Conservation (phyloP, 1,139 yeast species). For the Dujonia santamariae region DNA sequence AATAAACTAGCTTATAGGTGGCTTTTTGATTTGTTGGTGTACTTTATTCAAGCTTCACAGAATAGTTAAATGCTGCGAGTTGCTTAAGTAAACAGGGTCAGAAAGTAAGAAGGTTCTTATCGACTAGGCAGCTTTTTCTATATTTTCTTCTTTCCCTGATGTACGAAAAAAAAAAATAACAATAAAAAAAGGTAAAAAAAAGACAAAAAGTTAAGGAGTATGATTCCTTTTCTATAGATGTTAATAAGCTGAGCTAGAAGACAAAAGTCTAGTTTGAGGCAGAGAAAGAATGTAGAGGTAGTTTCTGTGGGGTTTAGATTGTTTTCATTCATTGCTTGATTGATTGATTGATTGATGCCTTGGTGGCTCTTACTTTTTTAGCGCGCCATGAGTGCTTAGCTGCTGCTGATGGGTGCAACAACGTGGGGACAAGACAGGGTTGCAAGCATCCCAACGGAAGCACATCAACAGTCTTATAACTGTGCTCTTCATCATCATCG, state of each 20-base stretch:
- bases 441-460: too few species aligned
- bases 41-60: slow-evolving; percentile 3
- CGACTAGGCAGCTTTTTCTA: slow-evolving; percentile 1
- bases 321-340: too few species aligned
- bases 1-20: background rate
- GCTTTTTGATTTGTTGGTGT: background rate
- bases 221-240: background rate
- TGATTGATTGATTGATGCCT: too few species aligned
- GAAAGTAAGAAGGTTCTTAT: slow-evolving; percentile 5
- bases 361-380: too few species aligned
- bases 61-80: slow-evolving; percentile 7
- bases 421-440: too few species aligned
- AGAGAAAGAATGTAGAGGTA: background rate
- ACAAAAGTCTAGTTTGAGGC: background rate
- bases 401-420: too few species aligned
- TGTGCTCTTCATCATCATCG: too few species aligned
- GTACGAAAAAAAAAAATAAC: slow-evolving; percentile 4
- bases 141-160: slow-evolving; percentile 9
- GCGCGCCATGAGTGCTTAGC: too few species aligned
- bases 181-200: background rate
- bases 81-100: slow-evolving; percentile 6
- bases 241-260: background rate
- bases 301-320: background rate
- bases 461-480: too few species aligned
- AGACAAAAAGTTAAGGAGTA: background rate